Evolutionary conservation across 2,329 filamentous ascomycete species (phyloP).

Genomic region (Fusarium floridanum): DNA sequence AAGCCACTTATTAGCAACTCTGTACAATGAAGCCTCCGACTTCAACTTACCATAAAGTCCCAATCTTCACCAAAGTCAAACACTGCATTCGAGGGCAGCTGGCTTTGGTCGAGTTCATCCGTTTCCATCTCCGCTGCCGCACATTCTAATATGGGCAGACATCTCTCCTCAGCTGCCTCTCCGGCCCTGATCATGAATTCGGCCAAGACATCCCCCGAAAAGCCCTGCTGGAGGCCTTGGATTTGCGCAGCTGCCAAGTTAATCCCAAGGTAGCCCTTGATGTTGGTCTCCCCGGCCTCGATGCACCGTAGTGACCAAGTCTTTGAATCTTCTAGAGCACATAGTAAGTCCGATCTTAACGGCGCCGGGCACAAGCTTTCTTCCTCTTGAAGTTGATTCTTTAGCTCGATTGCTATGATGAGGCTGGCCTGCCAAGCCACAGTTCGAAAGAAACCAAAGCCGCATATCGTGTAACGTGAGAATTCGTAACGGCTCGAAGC

Average conservation of each 20-base stretch:
- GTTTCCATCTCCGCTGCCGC: slow-evolving; percentile 37
- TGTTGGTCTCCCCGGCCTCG: slow-evolving; percentile 66
- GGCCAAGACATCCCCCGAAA: slow-evolving; percentile 51
- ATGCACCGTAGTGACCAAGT: slow-evolving; percentile 57
- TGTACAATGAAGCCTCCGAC: background rate
- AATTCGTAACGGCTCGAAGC: slow-evolving; percentile 49
- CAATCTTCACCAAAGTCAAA: slow-evolving; percentile 37
- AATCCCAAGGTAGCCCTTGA: slow-evolving; percentile 64
- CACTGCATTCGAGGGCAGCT: background rate
- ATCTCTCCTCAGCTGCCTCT: slow-evolving; percentile 51
- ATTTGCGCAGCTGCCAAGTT: slow-evolving; percentile 53
- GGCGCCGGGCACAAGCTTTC: slow-evolving; percentile 51
- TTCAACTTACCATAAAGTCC: slow-evolving; percentile 43
- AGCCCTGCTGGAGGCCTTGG: slow-evolving; percentile 54
- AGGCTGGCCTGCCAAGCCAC: slow-evolving; percentile 52
- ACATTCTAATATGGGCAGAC: slow-evolving; percentile 52
- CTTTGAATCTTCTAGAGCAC: slow-evolving; percentile 56
- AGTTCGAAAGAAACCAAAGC: slow-evolving; percentile 57
- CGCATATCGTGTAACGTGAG: slow-evolving; percentile 53
- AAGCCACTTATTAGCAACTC: background rate
- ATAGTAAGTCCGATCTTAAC: slow-evolving; percentile 57
- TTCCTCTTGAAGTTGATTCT: slow-evolving; percentile 56
- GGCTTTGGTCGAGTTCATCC: background rate
- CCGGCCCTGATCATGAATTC: slow-evolving; percentile 53
- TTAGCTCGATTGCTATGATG: slow-evolving; percentile 57